A percentile compares a stretch with the other conserved stretches of the same genome.
phyloP scores from a whole-genome alignment of 306 rosid species.

The Acacia confusa region DNA sequence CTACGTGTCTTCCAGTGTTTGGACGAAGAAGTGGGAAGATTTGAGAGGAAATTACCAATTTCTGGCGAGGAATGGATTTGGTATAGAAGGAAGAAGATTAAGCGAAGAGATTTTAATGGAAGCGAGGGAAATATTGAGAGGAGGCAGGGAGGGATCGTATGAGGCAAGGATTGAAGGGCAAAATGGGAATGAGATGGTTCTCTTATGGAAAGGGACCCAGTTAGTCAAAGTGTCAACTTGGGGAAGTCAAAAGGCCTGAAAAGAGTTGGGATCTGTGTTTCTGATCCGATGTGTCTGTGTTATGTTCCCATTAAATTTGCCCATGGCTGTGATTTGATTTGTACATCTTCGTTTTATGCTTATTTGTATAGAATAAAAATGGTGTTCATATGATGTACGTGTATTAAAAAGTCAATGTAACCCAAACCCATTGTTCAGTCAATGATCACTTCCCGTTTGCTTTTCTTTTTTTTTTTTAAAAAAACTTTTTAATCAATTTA shows the following conservation, averaged over 20 bases:
- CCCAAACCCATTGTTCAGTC: not conserved
- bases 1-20: constrained; percentile 33
- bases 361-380: not conserved
- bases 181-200: constrained; percentile 44
- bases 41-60: constrained; percentile 20
- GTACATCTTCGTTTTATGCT: not conserved
- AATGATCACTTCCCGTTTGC: not conserved
- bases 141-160: constrained; percentile 20
- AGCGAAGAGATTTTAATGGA: constrained; percentile 46
- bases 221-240: constrained; percentile 49
- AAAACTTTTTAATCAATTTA: not conserved
- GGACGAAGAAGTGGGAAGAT: constrained; percentile 44
- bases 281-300: not conserved
- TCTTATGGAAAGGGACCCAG: constrained; percentile 45
- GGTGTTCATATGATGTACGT: not conserved
- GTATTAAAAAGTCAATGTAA: not conserved
- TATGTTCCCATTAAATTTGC: not conserved
- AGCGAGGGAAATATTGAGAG: constrained; percentile 42
- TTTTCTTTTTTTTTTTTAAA: no score
- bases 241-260: constrained; percentile 32
- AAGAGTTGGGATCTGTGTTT: not conserved
- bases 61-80: constrained; percentile 11
- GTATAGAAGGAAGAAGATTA: constrained; percentile 32
- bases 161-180: constrained; percentile 40
- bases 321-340: not conserved